Conservation (phyloP, 257 asterid genomes). For the Scutellaria galericulata region DNA sequence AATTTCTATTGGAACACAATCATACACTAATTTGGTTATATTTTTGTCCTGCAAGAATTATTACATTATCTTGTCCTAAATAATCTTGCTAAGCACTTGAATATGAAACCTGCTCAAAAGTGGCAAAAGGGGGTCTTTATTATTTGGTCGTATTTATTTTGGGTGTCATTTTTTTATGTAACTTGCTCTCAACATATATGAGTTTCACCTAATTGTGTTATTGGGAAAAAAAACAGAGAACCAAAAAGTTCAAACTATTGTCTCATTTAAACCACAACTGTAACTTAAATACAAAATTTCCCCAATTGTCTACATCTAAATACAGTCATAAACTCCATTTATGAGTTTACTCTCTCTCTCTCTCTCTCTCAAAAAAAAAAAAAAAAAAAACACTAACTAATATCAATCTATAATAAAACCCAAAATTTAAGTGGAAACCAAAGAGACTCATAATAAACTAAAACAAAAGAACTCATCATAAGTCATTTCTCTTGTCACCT, state of each 20-base stretch:
- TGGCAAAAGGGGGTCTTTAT: background rate
- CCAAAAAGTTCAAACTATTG: background rate
- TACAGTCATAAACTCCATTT: slow-evolving; percentile 4
- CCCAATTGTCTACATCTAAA: slow-evolving; percentile 2
- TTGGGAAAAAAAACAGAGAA: background rate
- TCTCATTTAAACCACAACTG: background rate
- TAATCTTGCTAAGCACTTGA: background rate
- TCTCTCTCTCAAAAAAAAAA: background rate
- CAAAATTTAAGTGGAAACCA: slow-evolving; percentile 25
- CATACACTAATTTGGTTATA: background rate
- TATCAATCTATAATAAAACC: slow-evolving; percentile 10
- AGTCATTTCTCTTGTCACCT: background rate
- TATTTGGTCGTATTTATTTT: background rate
- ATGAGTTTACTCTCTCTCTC: background rate
- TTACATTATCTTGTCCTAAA: slow-evolving; percentile 12
- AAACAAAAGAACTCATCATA: slow-evolving; percentile 6
- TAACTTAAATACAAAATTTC: background rate
- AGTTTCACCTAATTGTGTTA: background rate
- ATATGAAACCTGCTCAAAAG: slow-evolving; percentile 20
- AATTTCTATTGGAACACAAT: slow-evolving; percentile 13
- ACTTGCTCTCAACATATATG: background rate
- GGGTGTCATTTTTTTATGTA: background rate
- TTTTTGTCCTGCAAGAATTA: slow-evolving; percentile 20
- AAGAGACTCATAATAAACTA: slow-evolving; percentile 10
- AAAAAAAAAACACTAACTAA: background rate